Conservation (phyloP, 345 rosid species). For the Aurinia saxatilis region DNA sequence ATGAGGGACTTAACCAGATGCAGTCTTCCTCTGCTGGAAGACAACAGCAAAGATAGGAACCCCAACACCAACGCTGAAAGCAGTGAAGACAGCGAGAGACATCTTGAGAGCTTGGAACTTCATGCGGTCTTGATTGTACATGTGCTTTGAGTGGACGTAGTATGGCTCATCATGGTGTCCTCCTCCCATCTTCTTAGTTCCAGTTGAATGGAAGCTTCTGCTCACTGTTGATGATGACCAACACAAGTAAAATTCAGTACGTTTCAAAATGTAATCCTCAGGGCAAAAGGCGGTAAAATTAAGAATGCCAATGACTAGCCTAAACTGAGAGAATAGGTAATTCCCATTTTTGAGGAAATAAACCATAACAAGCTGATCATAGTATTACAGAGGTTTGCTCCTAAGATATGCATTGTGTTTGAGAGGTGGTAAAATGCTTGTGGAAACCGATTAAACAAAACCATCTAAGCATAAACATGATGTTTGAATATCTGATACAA, state of each 20-base stretch:
- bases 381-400: too few species aligned
- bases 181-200: conserved; percentile 43
- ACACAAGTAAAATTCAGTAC: neutral
- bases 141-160: conserved; percentile 89
- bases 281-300: too few species aligned
- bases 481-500: neutral
- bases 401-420: neutral
- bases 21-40: conserved; percentile 93
- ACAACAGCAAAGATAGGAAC: conserved; percentile 88
- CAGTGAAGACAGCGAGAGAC: conserved; percentile 76
- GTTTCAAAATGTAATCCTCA: neutral
- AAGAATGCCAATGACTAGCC: neutral
- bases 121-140: conserved; percentile 98
- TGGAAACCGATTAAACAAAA: too few species aligned
- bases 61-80: conserved; percentile 77
- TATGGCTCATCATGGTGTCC: conserved; percentile 67
- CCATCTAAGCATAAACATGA: neutral
- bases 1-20: conserved; percentile 42
- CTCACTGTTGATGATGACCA: conserved; percentile 1
- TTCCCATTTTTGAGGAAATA: too few species aligned
- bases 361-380: too few species aligned
- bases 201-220: conserved; percentile 29
- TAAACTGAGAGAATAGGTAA: too few species aligned
- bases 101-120: conserved; percentile 69
- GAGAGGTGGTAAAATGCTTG: neutral